Base-by-base conservation (phyloP, 2,329 filamentous ascomycete species). In the Colletotrichum trifolii region DNA sequence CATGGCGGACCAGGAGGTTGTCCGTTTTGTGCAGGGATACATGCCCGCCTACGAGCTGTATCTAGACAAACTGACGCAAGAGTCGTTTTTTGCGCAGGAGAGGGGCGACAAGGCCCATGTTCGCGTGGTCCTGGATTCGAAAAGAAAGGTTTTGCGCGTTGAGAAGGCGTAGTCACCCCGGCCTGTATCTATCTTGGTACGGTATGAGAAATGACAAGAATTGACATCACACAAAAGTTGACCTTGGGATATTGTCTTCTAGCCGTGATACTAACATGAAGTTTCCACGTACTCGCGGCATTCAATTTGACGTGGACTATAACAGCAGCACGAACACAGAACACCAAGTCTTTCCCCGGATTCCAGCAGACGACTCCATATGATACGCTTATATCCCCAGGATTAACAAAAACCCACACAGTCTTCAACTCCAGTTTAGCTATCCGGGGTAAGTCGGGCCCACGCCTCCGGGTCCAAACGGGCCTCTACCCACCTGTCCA, bases 31-130 rank as follows among this genome's bases (percentile, higher is more conserved):
- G 11, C 53, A 63, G 42, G 63, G 63, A 13, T 66, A 66, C 48
- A 66, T 66, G 63, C 63, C 63, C 4, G 63, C 63, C 13, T 66
- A 66, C 25, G 63, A 66, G 11, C 36, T 66, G 46, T 66, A 63
- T 43, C 59, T 66, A 25, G 63, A 66, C 3, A 54, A 34, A 13
- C 39, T 64, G 25, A 40, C 52, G 12, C 15, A 39, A 8, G 57
- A 64, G 52, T 45, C 61, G 2, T 46, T 64, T 13, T 64, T 60
- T 17, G 4, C 33, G 8, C 12, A 46, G 12, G 17, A 40, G 40
- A 1, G 25, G 1, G 25, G 25, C 25, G 12, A 35, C 7, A 61
- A 64, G 35, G 12, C 38, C n/a, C 61, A 60, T 39, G n/a, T 64
- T 8, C 61, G 56, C n/a, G 50, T 64, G 12, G 42, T 61, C 15